phyloP scores from a whole-genome alignment of 305 asterid genomes.

The Fraxinus ornus region DNA sequence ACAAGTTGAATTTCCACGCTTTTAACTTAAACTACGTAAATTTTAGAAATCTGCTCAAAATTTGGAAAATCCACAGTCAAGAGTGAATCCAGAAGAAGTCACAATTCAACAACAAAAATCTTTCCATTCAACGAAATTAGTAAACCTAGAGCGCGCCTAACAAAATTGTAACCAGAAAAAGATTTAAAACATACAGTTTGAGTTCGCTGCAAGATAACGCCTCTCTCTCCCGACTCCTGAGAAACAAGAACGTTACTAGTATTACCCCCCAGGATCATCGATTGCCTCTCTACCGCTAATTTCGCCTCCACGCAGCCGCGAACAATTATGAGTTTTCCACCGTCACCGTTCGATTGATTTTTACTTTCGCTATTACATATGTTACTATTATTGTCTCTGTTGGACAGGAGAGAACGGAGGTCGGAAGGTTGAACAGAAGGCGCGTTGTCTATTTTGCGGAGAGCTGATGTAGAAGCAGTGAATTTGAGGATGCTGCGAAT shows the following conservation, averaged over 20 bases:
- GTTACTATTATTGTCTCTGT: constrained; percentile 7
- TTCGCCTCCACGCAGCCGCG: constrained; percentile 74
- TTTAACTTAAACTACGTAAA: not conserved
- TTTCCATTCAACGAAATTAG: not conserved
- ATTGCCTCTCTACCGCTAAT: constrained; percentile 42
- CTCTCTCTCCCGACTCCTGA: constrained; percentile 58
- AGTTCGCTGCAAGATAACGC: constrained; percentile 45
- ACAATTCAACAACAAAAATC: not conserved
- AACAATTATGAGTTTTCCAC: constrained; percentile 53
- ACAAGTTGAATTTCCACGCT: not conserved
- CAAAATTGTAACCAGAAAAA: not conserved
- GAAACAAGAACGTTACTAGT: constrained; percentile 38
- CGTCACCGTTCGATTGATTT: constrained; percentile 25
- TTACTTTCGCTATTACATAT: constrained; percentile 9
- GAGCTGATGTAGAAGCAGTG: constrained; percentile 55
- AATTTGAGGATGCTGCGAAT: constrained; percentile 59
- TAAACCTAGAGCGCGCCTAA: not conserved
- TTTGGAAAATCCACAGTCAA: not conserved
- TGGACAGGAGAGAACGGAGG: constrained; percentile 57
- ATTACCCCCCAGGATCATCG: constrained; percentile 44
- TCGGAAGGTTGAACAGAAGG: constrained; percentile 63
- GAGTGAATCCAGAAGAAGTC: not conserved
- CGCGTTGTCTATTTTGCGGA: constrained; percentile 56
- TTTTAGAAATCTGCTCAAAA: not conserved
- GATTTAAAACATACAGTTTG: constrained; percentile 30